Percentiles rank a stretch among this genome's conserved stretches.
phyloP scores from a whole-genome alignment of 192 early-diverging fungal genomes.

The Linnemannia exigua region DNA sequence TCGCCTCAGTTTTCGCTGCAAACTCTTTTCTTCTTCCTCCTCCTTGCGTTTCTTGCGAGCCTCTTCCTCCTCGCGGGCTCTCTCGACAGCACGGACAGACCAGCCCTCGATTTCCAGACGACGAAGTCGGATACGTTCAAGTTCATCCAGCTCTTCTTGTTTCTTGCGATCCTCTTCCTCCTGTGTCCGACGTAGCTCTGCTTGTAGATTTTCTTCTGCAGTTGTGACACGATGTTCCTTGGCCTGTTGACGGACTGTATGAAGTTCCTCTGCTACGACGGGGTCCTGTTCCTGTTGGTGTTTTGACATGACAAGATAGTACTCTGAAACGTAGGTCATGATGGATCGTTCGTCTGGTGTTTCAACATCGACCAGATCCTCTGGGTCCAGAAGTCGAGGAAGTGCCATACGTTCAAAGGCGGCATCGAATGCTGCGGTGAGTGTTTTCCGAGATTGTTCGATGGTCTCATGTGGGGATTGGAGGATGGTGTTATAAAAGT shows the following conservation, averaged over 20 bases:
- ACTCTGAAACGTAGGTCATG: conserved; percentile 69
- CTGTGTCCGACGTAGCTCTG: conserved; percentile 5
- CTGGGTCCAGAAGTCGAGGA: conserved; percentile 58
- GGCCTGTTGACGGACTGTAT: conserved; percentile 32
- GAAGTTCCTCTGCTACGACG: conserved; percentile 20
- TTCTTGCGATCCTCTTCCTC: conserved; percentile 42
- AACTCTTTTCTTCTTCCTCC: conserved; percentile 48
- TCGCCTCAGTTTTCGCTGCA: conserved; percentile 26
- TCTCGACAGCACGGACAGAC: conserved; percentile 43
- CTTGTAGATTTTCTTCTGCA: conserved; percentile 41
- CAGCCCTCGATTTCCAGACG: conserved; percentile 56
- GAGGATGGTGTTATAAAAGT: conserved; percentile 56
- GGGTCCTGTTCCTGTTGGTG: conserved; percentile 43
- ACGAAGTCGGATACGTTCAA: conserved; percentile 51
- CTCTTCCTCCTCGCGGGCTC: conserved; percentile 50
- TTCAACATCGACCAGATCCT: conserved; percentile 64
- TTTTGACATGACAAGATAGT: conserved; percentile 65
- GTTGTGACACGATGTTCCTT: conserved; percentile 30
- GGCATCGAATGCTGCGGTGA: conserved; percentile 57
- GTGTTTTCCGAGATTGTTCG: conserved; percentile 52
- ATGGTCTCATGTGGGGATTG: conserved; percentile 46
- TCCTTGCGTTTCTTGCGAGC: conserved; percentile 49
- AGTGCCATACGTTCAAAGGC: conserved; percentile 60
- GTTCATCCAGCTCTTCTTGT: conserved; percentile 43
- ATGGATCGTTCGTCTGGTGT: conserved; percentile 67